Percentiles rank a stretch among this genome's conserved stretches.
phyloP scores from a whole-genome alignment of 2,329 filamentous ascomycete genomes.

The Incumbomyces delicatus region DNA sequence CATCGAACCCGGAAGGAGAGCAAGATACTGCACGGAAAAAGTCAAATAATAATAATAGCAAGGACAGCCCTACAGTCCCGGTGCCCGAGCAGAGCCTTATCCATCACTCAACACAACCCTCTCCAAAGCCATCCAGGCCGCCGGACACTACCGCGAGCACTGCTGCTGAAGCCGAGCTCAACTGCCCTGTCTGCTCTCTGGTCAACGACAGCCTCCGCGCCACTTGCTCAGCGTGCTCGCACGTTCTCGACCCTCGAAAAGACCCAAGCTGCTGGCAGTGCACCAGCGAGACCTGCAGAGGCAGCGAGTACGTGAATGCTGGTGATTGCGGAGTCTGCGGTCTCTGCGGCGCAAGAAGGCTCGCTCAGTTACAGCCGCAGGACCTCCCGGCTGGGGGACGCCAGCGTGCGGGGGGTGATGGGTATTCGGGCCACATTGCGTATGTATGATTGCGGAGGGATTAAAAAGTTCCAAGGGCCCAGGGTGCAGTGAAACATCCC shows the following conservation, averaged over 20 bases:
- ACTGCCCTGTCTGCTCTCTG: slow-evolving; percentile 59
- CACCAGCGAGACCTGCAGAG: slow-evolving; percentile 44
- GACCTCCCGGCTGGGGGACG: background rate
- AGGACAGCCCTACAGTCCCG: background rate
- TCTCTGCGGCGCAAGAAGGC: slow-evolving; percentile 48
- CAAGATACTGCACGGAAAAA: background rate
- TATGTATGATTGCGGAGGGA: background rate
- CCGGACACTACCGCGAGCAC: background rate
- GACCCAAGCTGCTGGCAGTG: slow-evolving; percentile 57
- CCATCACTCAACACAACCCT: background rate
- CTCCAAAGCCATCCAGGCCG: background rate
- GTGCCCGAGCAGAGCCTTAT: background rate
- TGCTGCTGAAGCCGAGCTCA: background rate
- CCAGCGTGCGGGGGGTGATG: background rate
- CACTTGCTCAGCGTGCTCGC: slow-evolving; percentile 59
- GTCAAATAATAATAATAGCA: background rate
- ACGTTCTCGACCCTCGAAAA: slow-evolving; percentile 52
- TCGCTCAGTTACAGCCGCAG: background rate
- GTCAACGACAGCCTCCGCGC: slow-evolving; percentile 45
- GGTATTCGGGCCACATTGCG: background rate
- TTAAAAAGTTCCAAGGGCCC: background rate
- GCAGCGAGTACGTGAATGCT: slow-evolving; percentile 55
- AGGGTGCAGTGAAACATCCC: too few species aligned
- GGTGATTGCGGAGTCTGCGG: slow-evolving; percentile 62
- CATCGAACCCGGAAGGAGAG: background rate